Evolutionary conservation across 2,329 filamentous ascomycete species (phyloP).

Genomic region (Berkeleyomyces rouxiae): DNA sequence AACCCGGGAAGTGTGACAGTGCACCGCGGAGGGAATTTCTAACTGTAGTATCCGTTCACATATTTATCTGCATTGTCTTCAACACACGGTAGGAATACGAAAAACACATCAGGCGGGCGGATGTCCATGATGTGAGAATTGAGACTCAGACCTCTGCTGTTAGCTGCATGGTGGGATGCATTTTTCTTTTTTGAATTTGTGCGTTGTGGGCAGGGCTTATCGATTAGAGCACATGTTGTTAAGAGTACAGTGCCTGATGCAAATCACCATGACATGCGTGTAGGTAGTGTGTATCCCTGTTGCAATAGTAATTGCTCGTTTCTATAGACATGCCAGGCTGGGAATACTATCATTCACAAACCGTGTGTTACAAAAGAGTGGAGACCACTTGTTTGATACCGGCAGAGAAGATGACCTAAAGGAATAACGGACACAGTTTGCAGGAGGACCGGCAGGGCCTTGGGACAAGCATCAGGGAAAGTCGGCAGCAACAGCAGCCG

Average conservation of each 20-base stretch:
- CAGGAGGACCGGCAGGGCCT: not conserved
- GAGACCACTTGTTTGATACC: not conserved
- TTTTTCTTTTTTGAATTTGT: not conserved
- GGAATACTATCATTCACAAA: too few relatives aligned
- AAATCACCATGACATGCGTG: too few relatives aligned
- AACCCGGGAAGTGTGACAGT: too few relatives aligned
- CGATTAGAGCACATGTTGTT: not conserved
- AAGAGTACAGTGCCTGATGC: not conserved
- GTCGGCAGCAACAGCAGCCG: not conserved
- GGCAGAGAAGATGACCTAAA: not conserved
- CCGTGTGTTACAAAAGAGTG: too few relatives aligned
- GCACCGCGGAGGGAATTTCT: too few relatives aligned
- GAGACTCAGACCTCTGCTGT: not conserved
- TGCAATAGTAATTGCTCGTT: too few relatives aligned
- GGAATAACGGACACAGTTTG: not conserved
- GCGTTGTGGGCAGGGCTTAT: conserved; percentile 3
- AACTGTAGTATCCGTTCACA: too few relatives aligned
- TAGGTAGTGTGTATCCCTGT: too few relatives aligned
- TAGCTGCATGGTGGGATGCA: not conserved
- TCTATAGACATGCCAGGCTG: too few relatives aligned
- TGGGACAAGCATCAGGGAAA: not conserved
- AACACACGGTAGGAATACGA: not conserved
- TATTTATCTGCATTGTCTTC: not conserved
- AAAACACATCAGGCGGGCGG: not conserved
- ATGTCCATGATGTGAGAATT: not conserved